Conservation (phyloP, 768 basidiomycete species). For the Punctularia strigosozonata region DNA sequence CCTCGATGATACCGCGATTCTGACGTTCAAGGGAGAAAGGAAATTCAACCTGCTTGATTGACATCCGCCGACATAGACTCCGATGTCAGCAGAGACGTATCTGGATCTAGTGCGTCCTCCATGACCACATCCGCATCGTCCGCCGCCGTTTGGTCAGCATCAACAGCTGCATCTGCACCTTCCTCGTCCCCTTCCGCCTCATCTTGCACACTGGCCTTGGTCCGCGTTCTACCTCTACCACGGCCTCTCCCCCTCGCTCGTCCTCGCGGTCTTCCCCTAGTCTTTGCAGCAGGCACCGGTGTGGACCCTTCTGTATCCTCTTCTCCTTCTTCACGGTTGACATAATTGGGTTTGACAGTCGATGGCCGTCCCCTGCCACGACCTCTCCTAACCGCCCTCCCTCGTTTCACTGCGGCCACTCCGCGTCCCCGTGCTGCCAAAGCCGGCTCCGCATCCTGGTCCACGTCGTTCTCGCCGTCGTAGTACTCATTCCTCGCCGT, state of each 20-base stretch:
- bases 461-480: slow-evolving; percentile 62
- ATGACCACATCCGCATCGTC: not conserved
- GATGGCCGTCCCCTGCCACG: slow-evolving; percentile 21
- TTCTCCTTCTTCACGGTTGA: slow-evolving; percentile 23
- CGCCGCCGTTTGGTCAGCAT: slow-evolving; percentile 6
- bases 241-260: slow-evolving; percentile 20
- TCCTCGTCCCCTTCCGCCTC: slow-evolving; percentile 18
- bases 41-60: too few relatives aligned
- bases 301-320: slow-evolving; percentile 23
- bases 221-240: slow-evolving; percentile 18
- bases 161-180: too few relatives aligned
- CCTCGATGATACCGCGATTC: too few relatives aligned
- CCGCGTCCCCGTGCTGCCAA: slow-evolving; percentile 11
- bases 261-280: slow-evolving; percentile 19
- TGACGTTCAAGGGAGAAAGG: too few relatives aligned
- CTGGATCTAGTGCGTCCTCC: too few relatives aligned
- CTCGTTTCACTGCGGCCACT: slow-evolving; percentile 12
- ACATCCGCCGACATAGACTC: too few relatives aligned
- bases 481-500: slow-evolving; percentile 57
- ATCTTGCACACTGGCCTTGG: not conserved
- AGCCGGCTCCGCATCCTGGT: slow-evolving; percentile 28
- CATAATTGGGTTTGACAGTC: slow-evolving; percentile 9
- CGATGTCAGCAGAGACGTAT: too few relatives aligned
- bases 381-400: slow-evolving; percentile 17
- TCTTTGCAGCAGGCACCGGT: slow-evolving; percentile 16